Evolutionary conservation across 768 basidiomycete species (phyloP).

Genomic region (Dendrothele bispora): DNA sequence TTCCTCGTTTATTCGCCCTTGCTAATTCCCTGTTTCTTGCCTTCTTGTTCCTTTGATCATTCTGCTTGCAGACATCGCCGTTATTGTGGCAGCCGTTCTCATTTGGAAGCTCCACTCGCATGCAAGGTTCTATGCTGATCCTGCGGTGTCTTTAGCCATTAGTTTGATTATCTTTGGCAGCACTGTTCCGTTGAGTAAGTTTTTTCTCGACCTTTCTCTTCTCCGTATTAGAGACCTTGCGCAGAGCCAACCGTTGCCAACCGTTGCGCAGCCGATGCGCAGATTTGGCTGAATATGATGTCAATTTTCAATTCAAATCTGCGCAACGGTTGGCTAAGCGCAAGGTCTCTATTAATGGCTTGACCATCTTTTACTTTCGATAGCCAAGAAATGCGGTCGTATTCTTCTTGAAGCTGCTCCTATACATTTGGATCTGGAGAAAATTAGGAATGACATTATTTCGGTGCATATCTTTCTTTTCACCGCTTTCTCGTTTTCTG

Average conservation of each 20-base stretch:
- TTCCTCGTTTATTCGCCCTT: no score
- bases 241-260: no score
- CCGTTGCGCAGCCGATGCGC: no score
- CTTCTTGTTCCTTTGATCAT: no score
- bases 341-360: not conserved
- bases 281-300: no score
- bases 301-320: no score
- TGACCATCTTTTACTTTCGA: not conserved
- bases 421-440: conserved; percentile 46
- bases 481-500: not conserved
- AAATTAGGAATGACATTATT: conserved; percentile 47
- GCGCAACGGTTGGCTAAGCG: no score
- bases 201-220: not conserved
- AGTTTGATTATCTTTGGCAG: conserved; percentile 53
- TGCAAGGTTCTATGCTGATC: conserved; percentile 53
- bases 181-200: conserved; percentile 52
- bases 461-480: conserved; percentile 30
- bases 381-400: conserved; percentile 46
- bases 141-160: conserved; percentile 49
- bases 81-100: conserved; percentile 50
- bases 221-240: no score
- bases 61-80: conserved; percentile 46
- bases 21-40: no score
- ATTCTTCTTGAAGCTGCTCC: conserved; percentile 55
- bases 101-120: conserved; percentile 48